Evolutionary conservation across 495 filamentous ascomycete genomes (phyloP).

Genomic region (Penicillium psychrofluorescens): DNA sequence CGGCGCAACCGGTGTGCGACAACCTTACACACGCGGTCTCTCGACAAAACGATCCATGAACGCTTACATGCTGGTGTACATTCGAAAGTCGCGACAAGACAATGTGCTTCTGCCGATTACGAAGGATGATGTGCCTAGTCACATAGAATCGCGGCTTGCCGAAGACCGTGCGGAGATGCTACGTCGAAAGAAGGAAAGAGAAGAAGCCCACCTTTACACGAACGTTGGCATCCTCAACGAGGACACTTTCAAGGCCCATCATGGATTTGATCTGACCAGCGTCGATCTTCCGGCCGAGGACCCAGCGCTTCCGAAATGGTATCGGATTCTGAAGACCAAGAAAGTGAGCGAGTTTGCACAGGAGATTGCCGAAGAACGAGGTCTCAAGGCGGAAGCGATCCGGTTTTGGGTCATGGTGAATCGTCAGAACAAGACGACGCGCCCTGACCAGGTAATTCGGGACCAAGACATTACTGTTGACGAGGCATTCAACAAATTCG

Average conservation of each 20-base stretch:
- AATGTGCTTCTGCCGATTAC: conserved; percentile 69
- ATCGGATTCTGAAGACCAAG: conserved; percentile 63
- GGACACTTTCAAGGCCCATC: conserved; percentile 67
- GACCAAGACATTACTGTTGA: conserved; percentile 76
- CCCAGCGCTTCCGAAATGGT: conserved; percentile 45
- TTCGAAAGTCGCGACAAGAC: conserved; percentile 77
- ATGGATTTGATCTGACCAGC: conserved; percentile 76
- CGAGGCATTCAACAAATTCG: conserved; percentile 62
- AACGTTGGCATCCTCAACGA: conserved; percentile 73
- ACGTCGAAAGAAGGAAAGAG: conserved; percentile 71
- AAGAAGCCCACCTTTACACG: conserved; percentile 91
- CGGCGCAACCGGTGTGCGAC: conserved; percentile 50
- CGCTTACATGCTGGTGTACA: conserved; percentile 98
- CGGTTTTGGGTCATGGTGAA: conserved; percentile 97
- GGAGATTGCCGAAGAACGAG: conserved; percentile 61
- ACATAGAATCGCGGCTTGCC: conserved; percentile 73
- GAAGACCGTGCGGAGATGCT: conserved; percentile 74
- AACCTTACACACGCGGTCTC: conserved; percentile 57
- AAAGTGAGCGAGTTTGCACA: conserved; percentile 67
- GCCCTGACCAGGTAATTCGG: conserved; percentile 78
- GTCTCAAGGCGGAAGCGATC: conserved; percentile 49
- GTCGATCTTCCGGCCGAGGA: conserved; percentile 65
- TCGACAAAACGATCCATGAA: conserved; percentile 68
- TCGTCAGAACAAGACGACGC: conserved; percentile 91
- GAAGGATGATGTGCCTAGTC: conserved; percentile 68